Evolutionary conservation across 306 rosid species (phyloP).

Genomic region (Castanopsis chinensis): DNA sequence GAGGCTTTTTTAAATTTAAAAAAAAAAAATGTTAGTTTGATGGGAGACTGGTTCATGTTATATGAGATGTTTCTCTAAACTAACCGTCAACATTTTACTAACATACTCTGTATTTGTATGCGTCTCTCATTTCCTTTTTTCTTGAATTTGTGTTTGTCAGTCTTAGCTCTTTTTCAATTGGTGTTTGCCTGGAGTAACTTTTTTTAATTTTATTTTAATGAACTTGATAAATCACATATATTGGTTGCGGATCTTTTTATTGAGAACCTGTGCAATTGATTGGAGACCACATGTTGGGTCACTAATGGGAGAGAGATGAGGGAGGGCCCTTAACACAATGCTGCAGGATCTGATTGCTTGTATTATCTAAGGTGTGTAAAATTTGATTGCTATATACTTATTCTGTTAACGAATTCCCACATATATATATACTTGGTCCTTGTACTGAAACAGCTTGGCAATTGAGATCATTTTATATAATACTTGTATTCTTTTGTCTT

Average conservation of each 20-base stretch:
- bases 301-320: background rate
- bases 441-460: background rate
- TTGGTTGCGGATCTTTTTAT: background rate
- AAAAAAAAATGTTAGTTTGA: no score
- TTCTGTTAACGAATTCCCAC: background rate
- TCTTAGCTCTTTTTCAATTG: background rate
- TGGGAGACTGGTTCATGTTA: background rate
- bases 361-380: no score
- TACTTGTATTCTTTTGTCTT: no score
- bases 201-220: no score
- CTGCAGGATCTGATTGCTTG: background rate
- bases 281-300: background rate
- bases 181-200: background rate
- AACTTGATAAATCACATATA: background rate
- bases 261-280: background rate
- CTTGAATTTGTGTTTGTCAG: background rate
- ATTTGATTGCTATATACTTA: no score
- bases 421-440: no score
- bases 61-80: background rate
- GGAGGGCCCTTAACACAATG: background rate
- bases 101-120: background rate
- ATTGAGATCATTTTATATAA: no score
- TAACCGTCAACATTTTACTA: background rate
- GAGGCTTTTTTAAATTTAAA: no score
- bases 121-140: background rate